Base-by-base conservation (phyloP, 345 rosid species). In the Lumnitzera littorea region DNA sequence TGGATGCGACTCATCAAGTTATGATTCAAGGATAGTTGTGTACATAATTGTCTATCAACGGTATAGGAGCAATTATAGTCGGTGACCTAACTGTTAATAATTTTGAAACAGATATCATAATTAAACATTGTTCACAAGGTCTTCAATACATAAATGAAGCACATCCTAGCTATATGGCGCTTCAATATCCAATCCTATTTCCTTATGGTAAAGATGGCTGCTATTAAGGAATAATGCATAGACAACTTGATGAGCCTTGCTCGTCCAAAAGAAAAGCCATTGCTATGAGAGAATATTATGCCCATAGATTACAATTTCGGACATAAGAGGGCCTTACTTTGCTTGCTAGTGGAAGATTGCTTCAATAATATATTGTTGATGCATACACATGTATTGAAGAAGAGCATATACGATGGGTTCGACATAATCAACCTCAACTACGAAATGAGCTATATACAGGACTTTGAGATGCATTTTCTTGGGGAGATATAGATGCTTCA, bases 141-240 rank as follows among this genome's bases (percentile, higher is more conserved):
- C 15, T 14, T 0, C 20, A 11, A 1, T 23, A 11, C n/a, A n/a
- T 43, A 0, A 41, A 11, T 11, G 41, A 51, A 10, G 12, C 53
- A 11, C 63, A 53, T 20, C 63, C 70, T 14, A 2, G 23, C 2
- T 59, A 49, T 11, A 63, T 70, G 68, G n/a, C 55, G 0, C 2
- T 70, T n/a, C 51, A 63, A 13, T 70, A 52, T 58, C 61, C 65
- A 1, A 11, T 60, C 0, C 9, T 60, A 2, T 60, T 60, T n/a
- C 55, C 47, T 7, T 66, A 24, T 46, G 48, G 64, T 15, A 53
- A 66, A 16, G 31, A 53, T 58, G 70, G 64, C 23, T 50, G 5
- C 9, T 2, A 43, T n/a, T 24, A 10, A 6, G 17, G 52, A 50
- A 16, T 50, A 50, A 7, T 14, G 2, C 20, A n/a, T 50, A 14